A percentile compares a stretch with the other conserved stretches of the same genome.
Conservation (phyloP, 768 basidiomycete genomes). For the Cubamyces lactineus region DNA sequence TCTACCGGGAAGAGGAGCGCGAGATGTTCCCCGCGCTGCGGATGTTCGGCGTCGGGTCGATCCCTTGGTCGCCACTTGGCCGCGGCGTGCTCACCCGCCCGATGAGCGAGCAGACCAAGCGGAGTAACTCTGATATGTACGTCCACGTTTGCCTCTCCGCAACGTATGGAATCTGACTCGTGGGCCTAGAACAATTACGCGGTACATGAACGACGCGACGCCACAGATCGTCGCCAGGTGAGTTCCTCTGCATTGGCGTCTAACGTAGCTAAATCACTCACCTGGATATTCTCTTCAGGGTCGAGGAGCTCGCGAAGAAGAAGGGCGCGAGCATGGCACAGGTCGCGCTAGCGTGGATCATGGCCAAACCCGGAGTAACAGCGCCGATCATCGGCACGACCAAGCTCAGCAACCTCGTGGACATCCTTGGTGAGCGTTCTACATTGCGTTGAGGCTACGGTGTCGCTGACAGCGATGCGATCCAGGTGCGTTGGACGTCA, state of each 20-base stretch:
- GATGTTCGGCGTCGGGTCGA: slow-evolving; percentile 36
- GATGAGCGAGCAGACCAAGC: slow-evolving; percentile 23
- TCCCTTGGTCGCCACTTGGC: slow-evolving; percentile 44
- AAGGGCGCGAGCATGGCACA: slow-evolving; percentile 46
- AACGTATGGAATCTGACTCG: background rate
- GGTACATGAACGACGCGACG: no score
- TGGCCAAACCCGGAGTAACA: slow-evolving; percentile 35
- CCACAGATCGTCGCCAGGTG: background rate
- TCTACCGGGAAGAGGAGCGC: slow-evolving; percentile 65
- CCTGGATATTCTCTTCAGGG: slow-evolving; percentile 11
- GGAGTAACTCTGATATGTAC: slow-evolving; percentile 29
- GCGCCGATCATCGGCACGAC: slow-evolving; percentile 49
- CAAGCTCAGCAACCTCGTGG: slow-evolving; percentile 42
- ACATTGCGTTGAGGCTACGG: no score
- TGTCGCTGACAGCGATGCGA: no score
- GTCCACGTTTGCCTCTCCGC: background rate
- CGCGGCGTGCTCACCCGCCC: slow-evolving; percentile 38
- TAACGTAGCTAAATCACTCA: background rate
- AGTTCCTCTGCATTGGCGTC: background rate
- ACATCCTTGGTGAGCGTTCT: slow-evolving; percentile 37
- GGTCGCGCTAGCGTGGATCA: slow-evolving; percentile 42
- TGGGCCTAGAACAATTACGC: background rate
- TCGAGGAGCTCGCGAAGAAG: slow-evolving; percentile 46
- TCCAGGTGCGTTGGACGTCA: slow-evolving; percentile 8
- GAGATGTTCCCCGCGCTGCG: slow-evolving; percentile 57